Percentiles rank a stretch among this genome's conserved stretches.
These are phyloP conservation scores for Colletotrichum orbiculare DNA, from an alignment of 2,329 filamentous ascomycete species.

Conservation along the genomic window DNA sequence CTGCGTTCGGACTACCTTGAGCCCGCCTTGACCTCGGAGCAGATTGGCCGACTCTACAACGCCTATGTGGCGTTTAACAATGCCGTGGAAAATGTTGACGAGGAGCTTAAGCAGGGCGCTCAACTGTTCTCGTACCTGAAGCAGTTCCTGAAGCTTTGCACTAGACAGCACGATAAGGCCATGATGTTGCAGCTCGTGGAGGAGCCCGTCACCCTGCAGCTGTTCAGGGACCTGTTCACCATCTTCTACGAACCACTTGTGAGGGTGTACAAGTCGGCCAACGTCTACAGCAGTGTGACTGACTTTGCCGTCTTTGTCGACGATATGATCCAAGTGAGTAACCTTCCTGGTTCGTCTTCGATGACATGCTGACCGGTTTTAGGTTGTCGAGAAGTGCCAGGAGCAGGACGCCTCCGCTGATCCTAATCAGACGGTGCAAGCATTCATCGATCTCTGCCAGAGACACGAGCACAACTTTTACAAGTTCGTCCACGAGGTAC, in stretches of 20 bases:
- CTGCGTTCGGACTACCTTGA: conserved; percentile 81
- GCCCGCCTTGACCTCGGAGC: conserved; percentile 76
- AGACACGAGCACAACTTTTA: conserved; percentile 97
- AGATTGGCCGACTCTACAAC: conserved; percentile 89
- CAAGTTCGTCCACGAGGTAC: conserved; percentile 98
- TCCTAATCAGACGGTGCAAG: conserved; percentile 97
- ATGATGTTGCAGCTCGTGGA: conserved; percentile 98
- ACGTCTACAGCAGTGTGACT: conserved; percentile 96
- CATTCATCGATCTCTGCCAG: conserved; percentile 96
- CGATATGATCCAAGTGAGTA: conserved; percentile 83
- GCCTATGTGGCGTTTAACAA: conserved; percentile 97
- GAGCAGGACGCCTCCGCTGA: conserved; percentile 89
- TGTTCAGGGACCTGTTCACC: conserved; percentile 95
- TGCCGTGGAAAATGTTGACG: conserved; percentile 90
- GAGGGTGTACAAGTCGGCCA: conserved; percentile 97
- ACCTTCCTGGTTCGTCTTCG: background rate
- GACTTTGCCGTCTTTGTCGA: conserved; percentile 95
- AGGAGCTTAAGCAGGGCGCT: conserved; percentile 88
- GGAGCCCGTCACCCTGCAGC: conserved; percentile 94
- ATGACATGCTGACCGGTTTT: background rate
- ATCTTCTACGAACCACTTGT: conserved; percentile 99
- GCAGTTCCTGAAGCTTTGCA: conserved; percentile 91
- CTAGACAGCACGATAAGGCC: conserved; percentile 90
- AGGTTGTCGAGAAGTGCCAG: conserved; percentile 73
- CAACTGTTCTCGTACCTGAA: conserved; percentile 95